phyloP scores from a whole-genome alignment of 352 stramenopile species.

The Pythium insidiosum region DNA sequence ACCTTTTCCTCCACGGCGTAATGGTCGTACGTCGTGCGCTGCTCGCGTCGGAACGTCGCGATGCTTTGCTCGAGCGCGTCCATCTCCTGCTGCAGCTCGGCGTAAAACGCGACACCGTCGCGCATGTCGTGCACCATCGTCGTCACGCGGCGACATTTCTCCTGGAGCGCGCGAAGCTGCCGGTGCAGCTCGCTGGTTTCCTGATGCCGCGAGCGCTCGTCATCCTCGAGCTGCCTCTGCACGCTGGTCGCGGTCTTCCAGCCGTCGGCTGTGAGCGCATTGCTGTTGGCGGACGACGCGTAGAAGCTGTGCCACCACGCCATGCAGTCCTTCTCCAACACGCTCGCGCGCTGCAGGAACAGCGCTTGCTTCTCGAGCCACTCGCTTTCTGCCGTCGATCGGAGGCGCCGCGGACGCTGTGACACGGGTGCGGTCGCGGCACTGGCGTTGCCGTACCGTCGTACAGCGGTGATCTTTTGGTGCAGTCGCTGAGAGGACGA shows the following conservation, averaged over 20 bases:
- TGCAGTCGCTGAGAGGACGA: background rate
- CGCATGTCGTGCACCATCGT: constrained; percentile 37
- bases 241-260: constrained; percentile 16
- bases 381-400: constrained; percentile 31
- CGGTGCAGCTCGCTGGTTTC: constrained; percentile 26
- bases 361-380: constrained; percentile 63
- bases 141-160: constrained; percentile 20
- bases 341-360: constrained; percentile 23
- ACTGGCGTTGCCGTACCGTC: background rate
- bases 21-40: constrained; percentile 32
- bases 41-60: constrained; percentile 21
- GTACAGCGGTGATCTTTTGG: constrained; percentile 3
- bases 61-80: constrained; percentile 39
- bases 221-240: constrained; percentile 38
- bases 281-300: constrained; percentile 11
- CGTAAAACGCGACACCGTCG: constrained; percentile 32
- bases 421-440: no score
- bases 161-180: constrained; percentile 22
- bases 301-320: constrained; percentile 46
- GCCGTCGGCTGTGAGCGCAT: background rate
- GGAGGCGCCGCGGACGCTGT: no score
- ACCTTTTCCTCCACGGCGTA: constrained; percentile 49
- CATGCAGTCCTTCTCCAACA: constrained; percentile 48
- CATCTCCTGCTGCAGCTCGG: constrained; percentile 44
- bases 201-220: constrained; percentile 15